Evolutionary conservation across 2,329 filamentous ascomycete genomes (phyloP), one percentile per base, ranked within the genome.

Genomic region (Aspergillus fijiensis): DNA sequence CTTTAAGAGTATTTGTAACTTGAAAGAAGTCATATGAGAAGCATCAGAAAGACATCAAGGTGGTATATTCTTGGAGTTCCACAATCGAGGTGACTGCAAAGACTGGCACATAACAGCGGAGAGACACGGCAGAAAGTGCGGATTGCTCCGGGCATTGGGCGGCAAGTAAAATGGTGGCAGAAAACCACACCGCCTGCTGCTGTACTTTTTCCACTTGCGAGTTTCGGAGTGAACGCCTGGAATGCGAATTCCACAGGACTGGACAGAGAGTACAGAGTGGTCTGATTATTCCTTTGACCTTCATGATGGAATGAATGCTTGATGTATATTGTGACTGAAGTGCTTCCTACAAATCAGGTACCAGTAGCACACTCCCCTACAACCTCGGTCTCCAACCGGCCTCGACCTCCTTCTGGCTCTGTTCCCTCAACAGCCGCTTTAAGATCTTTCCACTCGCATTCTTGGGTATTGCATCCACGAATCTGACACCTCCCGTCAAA

Each of bases 401-500:
- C 53, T 55, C 55, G n/a, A 73, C 72, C 63, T 82, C 80, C 65
- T 70, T 75, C 69, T 77, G 76, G 47, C 78, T 79, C 67, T 75
- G 69, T 51, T 82, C 81, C 55, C 79, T 73, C 60, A 84, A 66
- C 4, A 79, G 60, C 27, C 77, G 72, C 72, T 82, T 80, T 39
- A 77, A 57, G 21, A 77, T 75, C 68, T 78, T 79, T 7, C 76
- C 76, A 61, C 72, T 77, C 0, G 74, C 66, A 57, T 73, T 77
- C 58, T 71, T 73, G 5, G 74, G 69, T 59, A 80, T 77, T 0
- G 65, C 66, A 5, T 76, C 71, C 5, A 79, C 68, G 66, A 81
- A 80, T 45, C 70, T 71, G 2, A 84, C 77, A 0, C 81, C 81
- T 2, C 81, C 81, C 5, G 75, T 74, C 48, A 83, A 64, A 39